Base-by-base conservation (phyloP, 2,329 filamentous ascomycete genomes). In the Rhinocladiella similis region DNA sequence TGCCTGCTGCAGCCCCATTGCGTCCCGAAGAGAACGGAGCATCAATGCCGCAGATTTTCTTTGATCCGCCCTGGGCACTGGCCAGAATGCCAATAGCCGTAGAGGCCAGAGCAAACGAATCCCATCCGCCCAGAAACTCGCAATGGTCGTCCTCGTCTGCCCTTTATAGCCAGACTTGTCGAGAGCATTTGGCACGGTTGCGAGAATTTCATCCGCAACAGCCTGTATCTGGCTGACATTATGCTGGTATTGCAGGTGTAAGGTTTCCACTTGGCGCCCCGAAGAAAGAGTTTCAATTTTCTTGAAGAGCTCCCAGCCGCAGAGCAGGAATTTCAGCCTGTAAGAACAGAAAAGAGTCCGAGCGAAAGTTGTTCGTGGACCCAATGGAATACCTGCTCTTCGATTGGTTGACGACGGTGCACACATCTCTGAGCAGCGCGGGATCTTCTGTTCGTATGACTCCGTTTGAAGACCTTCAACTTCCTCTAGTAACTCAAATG, bases 61-160 rank as follows among this genome's bases (percentile, higher is more conserved):
- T 43, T 59, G 56, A 38, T 59, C 56, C 10, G 54, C 29, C 25
- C 56, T 50, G 6, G 52, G 39, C 5, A 36, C 45, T 16, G 19
- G 19, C 47, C 47, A 48, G 29, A 48, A 49, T 13, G 45, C 50
- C 5, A 63, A 46, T 13, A 59, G 48, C 33, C 55, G 42, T 7
- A 63, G 42, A 7, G 61, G 59, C 58, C 59, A 63, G 7, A 63
- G 48, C n/a, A 63, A 19, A 12, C 56, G 53, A 35, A 63, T 45
- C n/a, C 56, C 55, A 46, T 63, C 61, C 9, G 38, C 48, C 61
- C 61, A 63, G 19, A 47, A 38, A 25, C 18, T 47, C 33, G 58
- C 22, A 41, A 29, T 49, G 14, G 27, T 35, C 18, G 4, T 35
- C 20, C 16, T 20, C 16, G 29, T n/a, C 14, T 10, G 18, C 2